Evolutionary conservation across 495 filamentous ascomycete genomes (phyloP).

Genomic region (Pseudomonodictys pantanalensis): DNA sequence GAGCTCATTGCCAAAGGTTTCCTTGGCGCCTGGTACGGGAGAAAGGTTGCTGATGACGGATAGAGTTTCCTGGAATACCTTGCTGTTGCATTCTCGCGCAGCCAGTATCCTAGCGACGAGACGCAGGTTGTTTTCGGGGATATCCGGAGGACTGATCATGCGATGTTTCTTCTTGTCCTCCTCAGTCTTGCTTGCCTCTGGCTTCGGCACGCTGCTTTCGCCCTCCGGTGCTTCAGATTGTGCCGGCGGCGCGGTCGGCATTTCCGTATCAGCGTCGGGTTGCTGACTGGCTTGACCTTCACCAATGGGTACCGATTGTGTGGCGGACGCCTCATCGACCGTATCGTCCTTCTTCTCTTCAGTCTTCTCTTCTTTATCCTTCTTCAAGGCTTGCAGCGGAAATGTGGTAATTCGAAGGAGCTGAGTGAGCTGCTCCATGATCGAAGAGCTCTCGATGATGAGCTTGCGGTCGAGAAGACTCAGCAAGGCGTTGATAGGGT

Average conservation of each 20-base stretch:
- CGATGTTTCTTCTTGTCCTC: slow-evolving; percentile 62
- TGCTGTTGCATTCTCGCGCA: slow-evolving; percentile 90
- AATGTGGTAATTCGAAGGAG: slow-evolving; percentile 84
- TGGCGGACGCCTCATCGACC: slow-evolving; percentile 29
- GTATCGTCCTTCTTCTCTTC: slow-evolving; percentile 47
- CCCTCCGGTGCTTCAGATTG: slow-evolving; percentile 22
- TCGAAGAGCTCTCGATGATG: slow-evolving; percentile 89
- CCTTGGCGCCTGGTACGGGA: slow-evolving; percentile 82
- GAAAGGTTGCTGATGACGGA: slow-evolving; percentile 98
- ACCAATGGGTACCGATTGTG: not conserved
- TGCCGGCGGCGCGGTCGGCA: slow-evolving; percentile 38
- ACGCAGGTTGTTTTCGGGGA: slow-evolving; percentile 86
- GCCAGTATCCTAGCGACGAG: slow-evolving; percentile 94
- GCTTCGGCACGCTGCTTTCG: slow-evolving; percentile 36
- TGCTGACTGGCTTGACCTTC: slow-evolving; percentile 19
- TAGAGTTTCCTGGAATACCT: slow-evolving; percentile 94
- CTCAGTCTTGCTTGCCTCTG: slow-evolving; percentile 33
- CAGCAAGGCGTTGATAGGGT: slow-evolving; percentile 85
- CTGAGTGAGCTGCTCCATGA: slow-evolving; percentile 90
- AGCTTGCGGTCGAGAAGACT: slow-evolving; percentile 83
- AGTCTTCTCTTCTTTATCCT: slow-evolving; percentile 68
- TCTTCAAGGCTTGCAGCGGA: slow-evolving; percentile 79
- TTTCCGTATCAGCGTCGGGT: slow-evolving; percentile 38
- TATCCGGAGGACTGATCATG: slow-evolving; percentile 76
- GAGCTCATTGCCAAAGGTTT: slow-evolving; percentile 86